Evolutionary conservation across 179 eudicot genomes (phyloP).

Genomic region (Dionaea muscipula): DNA sequence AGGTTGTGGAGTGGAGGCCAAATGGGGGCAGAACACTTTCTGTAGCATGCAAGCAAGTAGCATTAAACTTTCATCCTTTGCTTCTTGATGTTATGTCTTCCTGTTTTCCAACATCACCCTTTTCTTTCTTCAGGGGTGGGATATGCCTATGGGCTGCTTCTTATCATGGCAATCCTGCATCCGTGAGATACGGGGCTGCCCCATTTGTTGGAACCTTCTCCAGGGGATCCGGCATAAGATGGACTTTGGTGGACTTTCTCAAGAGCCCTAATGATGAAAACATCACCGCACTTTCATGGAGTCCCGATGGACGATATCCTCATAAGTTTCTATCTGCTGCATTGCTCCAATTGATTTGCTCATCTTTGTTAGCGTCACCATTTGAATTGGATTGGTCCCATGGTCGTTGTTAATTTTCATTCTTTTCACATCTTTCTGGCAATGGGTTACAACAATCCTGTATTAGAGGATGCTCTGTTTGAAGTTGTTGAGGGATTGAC

Average conservation of each 20-base stretch:
- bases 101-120: not conserved
- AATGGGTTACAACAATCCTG: too few species aligned
- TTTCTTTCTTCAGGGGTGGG: constrained; percentile 53
- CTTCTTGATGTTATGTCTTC: not conserved
- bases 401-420: too few species aligned
- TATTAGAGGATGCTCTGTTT: too few species aligned
- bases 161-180: constrained; percentile 78
- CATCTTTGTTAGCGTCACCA: too few species aligned
- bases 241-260: constrained; percentile 90
- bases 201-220: constrained; percentile 59
- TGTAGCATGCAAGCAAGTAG: constrained; percentile 88
- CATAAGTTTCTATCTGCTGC: constrained; percentile 1
- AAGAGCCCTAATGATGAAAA: constrained; percentile 58
- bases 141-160: constrained; percentile 94
- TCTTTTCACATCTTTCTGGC: too few species aligned
- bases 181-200: constrained; percentile 75
- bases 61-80: not conserved
- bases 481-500: too few species aligned
- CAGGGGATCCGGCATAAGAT: constrained; percentile 61
- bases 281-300: constrained; percentile 87
- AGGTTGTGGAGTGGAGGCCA: constrained; percentile 89
- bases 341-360: too few species aligned
- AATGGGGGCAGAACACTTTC: constrained; percentile 88
- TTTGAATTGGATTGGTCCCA: too few species aligned
- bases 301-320: constrained; percentile 99